Evolutionary conservation across 305 asterid species (phyloP).

Genomic region (Rubia peregrina): DNA sequence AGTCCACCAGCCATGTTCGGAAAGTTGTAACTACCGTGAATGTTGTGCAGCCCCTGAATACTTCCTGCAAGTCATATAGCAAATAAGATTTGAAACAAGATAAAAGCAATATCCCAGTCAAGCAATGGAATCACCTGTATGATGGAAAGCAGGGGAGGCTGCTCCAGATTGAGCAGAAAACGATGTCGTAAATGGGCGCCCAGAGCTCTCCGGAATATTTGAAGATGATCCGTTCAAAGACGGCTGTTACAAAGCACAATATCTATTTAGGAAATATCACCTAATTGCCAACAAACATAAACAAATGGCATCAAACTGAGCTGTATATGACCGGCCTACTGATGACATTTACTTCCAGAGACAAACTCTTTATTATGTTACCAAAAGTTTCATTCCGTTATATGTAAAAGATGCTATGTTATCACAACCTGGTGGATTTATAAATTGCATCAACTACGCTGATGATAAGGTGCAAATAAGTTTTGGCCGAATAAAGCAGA

Average conservation of each 20-base stretch:
- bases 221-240: constrained; percentile 79
- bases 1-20: constrained; percentile 83
- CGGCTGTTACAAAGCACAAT: constrained; percentile 48
- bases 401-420: neutral
- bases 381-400: neutral
- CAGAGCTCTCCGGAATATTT: constrained; percentile 80
- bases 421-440: neutral
- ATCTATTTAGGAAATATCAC: neutral
- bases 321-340: neutral
- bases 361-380: neutral
- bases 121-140: constrained; percentile 54
- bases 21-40: constrained; percentile 77
- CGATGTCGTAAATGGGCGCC: constrained; percentile 73
- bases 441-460: neutral
- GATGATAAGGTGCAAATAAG: neutral
- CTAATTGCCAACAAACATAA: neutral
- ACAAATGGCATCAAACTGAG: neutral
- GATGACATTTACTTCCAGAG: neutral
- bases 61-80: constrained; percentile 49
- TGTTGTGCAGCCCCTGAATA: constrained; percentile 87
- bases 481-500: neutral
- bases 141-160: constrained; percentile 84
- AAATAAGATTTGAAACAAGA: constrained; percentile 17
- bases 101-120: constrained; percentile 10
- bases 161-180: constrained; percentile 94